Percentiles rank a stretch among this genome's conserved stretches.
Conservation (phyloP, 1,284 basidiomycete genomes). For the Cutaneotrichosporon dermatis region DNA sequence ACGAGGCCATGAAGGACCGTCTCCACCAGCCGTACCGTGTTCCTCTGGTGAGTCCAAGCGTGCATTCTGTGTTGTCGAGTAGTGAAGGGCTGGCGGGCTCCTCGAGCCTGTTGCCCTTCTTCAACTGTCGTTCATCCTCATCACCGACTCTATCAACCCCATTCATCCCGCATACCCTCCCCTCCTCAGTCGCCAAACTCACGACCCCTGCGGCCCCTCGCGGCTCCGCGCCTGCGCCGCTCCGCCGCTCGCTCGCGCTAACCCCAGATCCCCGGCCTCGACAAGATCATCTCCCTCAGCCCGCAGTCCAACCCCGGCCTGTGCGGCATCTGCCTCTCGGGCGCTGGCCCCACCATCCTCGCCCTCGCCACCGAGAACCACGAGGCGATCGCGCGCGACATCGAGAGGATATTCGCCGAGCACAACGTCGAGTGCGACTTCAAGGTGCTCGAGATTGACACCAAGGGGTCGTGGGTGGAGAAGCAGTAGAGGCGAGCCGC, state of each 20-base stretch:
- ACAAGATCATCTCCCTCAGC: constrained; percentile 85
- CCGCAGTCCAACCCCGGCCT: constrained; percentile 86
- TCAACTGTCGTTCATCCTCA: background rate
- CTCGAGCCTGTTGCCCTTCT: background rate
- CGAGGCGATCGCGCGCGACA: constrained; percentile 75
- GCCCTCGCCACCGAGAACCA: constrained; percentile 87
- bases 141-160: too few species aligned
- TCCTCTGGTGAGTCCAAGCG: constrained; percentile 59
- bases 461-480: constrained; percentile 47
- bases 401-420: constrained; percentile 65
- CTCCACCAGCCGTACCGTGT: constrained; percentile 97
- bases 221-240: background rate
- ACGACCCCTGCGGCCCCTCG: background rate
- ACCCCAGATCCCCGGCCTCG: constrained; percentile 83
- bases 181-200: too few species aligned
- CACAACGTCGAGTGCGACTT: constrained; percentile 67
- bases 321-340: constrained; percentile 94
- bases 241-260: background rate
- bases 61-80: too few species aligned
- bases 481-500: constrained; percentile 16
- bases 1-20: constrained; percentile 98
- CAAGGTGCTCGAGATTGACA: constrained; percentile 49
- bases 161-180: too few species aligned
- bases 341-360: constrained; percentile 95
- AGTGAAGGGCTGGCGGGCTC: background rate